phyloP scores from a whole-genome alignment of 768 basidiomycete species.

The Amanita jacksonii region DNA sequence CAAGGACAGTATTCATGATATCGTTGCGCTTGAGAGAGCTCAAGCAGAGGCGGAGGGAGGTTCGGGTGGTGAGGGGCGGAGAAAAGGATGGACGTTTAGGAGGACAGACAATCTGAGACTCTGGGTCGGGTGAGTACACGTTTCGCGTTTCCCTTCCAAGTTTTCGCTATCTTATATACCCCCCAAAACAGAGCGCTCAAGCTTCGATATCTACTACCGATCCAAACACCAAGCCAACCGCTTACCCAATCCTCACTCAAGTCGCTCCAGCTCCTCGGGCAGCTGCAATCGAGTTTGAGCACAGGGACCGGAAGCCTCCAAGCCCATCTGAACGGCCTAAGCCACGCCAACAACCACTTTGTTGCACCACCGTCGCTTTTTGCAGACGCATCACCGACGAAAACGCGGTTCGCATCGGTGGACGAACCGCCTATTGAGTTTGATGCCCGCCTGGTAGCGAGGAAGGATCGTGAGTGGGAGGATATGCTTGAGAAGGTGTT shows the following conservation, averaged over 20 bases:
- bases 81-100: slow-evolving; percentile 75
- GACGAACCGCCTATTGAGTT: slow-evolving; percentile 52
- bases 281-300: slow-evolving; percentile 16
- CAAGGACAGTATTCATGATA: slow-evolving; percentile 69
- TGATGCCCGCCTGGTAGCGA: slow-evolving; percentile 65
- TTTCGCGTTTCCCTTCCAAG: slow-evolving; percentile 1
- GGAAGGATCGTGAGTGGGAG: slow-evolving; percentile 73
- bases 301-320: neutral
- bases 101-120: slow-evolving; percentile 78
- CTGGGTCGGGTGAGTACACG: slow-evolving; percentile 66
- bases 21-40: slow-evolving; percentile 53
- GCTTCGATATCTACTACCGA: slow-evolving; percentile 68
- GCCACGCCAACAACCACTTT: too few relatives aligned
- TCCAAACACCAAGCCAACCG: slow-evolving; percentile 41
- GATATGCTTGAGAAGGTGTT: slow-evolving; percentile 61
- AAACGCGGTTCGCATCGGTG: slow-evolving; percentile 26
- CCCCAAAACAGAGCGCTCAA: slow-evolving; percentile 54
- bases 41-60: slow-evolving; percentile 24
- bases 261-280: slow-evolving; percentile 5
- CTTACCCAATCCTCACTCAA: slow-evolving; percentile 8
- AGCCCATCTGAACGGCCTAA: neutral
- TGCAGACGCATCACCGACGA: too few relatives aligned
- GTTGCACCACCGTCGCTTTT: too few relatives aligned
- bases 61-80: slow-evolving; percentile 29
- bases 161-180: slow-evolving; percentile 2